A percentile compares a stretch with the other conserved stretches of the same genome.
Conservation (phyloP, 2,329 filamentous ascomycete species). For the Claviceps monticola region DNA sequence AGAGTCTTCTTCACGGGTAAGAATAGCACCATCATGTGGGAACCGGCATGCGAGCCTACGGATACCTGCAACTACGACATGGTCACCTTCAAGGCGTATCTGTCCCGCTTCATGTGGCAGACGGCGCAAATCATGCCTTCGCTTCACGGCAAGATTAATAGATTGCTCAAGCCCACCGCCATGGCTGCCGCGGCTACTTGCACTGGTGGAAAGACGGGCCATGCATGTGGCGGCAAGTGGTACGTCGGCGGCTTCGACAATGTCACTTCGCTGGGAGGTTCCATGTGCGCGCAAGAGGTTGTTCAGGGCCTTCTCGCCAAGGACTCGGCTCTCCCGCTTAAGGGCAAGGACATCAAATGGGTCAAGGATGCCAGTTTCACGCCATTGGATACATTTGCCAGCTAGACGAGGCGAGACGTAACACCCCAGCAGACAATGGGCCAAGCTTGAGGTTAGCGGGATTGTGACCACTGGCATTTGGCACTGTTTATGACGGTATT, state of each 20-base stretch:
- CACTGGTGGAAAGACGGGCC: conserved; percentile 36
- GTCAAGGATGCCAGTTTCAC: conserved; percentile 8
- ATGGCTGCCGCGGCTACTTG: conserved; percentile 42
- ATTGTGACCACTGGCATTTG: too few species aligned
- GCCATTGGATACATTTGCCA: conserved; percentile 8
- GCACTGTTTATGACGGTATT: too few species aligned
- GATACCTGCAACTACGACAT: conserved; percentile 47
- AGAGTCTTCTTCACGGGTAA: conserved; percentile 42
- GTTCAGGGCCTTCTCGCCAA: conserved; percentile 44
- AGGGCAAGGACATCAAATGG: conserved; percentile 30
- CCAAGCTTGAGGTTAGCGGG: too few species aligned
- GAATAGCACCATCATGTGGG: conserved; percentile 47
- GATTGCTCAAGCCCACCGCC: conserved; percentile 36
- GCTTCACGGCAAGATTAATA: conserved; percentile 31
- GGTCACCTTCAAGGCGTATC: conserved; percentile 54
- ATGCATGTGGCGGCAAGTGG: conserved; percentile 49
- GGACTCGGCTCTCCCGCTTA: conserved; percentile 29
- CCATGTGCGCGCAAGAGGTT: conserved; percentile 51
- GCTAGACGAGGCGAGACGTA: conserved; percentile 1
- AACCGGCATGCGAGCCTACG: conserved; percentile 49
- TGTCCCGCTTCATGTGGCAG: conserved; percentile 50
- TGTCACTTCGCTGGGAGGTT: conserved; percentile 42
- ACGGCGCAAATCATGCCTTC: conserved; percentile 42
- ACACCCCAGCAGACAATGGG: too few species aligned
- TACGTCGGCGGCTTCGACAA: conserved; percentile 43